A percentile compares a stretch with the other conserved stretches of the same genome.
phyloP scores from a whole-genome alignment of 148 eudicot genomes.

The Vaccinium vitisidaea region DNA sequence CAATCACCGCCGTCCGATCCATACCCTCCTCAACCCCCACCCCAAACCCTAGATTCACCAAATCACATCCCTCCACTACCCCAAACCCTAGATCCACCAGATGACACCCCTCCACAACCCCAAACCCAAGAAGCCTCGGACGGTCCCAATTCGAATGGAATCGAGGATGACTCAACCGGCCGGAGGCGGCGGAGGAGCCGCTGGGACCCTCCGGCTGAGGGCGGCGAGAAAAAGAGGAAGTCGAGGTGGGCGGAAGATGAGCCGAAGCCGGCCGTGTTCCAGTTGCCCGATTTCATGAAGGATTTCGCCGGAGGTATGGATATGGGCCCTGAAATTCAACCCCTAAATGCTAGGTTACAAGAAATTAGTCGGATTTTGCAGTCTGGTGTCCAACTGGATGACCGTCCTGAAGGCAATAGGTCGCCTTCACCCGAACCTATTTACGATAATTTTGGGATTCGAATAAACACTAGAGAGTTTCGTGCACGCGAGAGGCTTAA shows the following conservation, averaged over 20 bases:
- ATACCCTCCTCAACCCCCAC: constrained; percentile 32
- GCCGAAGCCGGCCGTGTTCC: constrained; percentile 57
- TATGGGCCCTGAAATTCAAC: constrained; percentile 75
- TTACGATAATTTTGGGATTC: constrained; percentile 75
- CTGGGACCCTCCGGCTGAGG: constrained; percentile 68
- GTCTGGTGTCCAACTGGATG: constrained; percentile 67
- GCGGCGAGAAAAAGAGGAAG: constrained; percentile 53
- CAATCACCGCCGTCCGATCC: constrained; percentile 31
- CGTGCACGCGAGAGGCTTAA: constrained; percentile 72
- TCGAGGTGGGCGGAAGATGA: constrained; percentile 84
- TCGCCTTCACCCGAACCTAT: constrained; percentile 93
- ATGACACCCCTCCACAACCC: not conserved
- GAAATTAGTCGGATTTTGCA: constrained; percentile 77
- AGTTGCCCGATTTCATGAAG: constrained; percentile 81
- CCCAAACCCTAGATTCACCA: not conserved
- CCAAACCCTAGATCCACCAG: not conserved
- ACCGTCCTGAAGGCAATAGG: constrained; percentile 78
- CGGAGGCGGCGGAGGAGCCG: constrained; percentile 61
- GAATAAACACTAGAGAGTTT: constrained; percentile 83
- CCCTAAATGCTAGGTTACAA: constrained; percentile 56
- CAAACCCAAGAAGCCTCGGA: constrained; percentile 1
- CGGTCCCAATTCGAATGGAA: constrained; percentile 23
- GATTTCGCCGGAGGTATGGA: constrained; percentile 67
- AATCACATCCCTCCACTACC: not conserved
- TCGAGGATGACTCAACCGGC: constrained; percentile 74